Conservation (phyloP, 768 basidiomycete species). For the Russula vinacea region DNA sequence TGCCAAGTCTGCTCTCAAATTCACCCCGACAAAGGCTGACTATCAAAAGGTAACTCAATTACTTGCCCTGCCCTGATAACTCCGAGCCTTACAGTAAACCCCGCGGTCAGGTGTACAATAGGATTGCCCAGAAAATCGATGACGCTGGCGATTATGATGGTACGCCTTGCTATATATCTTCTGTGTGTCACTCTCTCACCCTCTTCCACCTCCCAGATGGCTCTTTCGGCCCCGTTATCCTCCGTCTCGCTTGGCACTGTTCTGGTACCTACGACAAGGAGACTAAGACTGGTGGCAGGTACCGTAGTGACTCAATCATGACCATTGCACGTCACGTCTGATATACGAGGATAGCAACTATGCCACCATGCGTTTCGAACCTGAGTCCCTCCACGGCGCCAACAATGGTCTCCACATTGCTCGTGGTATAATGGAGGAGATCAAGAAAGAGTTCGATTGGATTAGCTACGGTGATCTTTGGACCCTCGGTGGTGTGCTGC, state of each 20-base stretch:
- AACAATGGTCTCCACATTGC: slow-evolving; percentile 82
- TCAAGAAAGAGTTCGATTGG: slow-evolving; percentile 88
- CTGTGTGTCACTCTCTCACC: slow-evolving; percentile 19
- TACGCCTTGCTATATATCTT: slow-evolving; percentile 36
- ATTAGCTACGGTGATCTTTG: slow-evolving; percentile 95
- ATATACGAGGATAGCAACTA: slow-evolving; percentile 63
- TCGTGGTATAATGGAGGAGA: slow-evolving; percentile 75
- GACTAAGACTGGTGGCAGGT: slow-evolving; percentile 77
- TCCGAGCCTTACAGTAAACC: not conserved
- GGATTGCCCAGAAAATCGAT: slow-evolving; percentile 76
- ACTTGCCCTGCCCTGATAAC: not conserved
- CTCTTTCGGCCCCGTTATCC: slow-evolving; percentile 80
- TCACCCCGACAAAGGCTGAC: slow-evolving; percentile 75
- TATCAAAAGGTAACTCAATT: slow-evolving; percentile 72
- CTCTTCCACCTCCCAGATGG: slow-evolving; percentile 53
- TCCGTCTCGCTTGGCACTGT: slow-evolving; percentile 93
- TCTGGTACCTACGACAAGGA: slow-evolving; percentile 90
- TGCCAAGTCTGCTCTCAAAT: slow-evolving; percentile 62
- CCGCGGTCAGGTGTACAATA: slow-evolving; percentile 76
- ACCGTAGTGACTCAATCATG: slow-evolving; percentile 37
- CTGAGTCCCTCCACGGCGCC: slow-evolving; percentile 79
- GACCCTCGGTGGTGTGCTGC: slow-evolving; percentile 92
- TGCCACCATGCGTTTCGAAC: slow-evolving; percentile 96
- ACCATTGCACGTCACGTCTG: slow-evolving; percentile 17
- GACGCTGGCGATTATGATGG: slow-evolving; percentile 77